A percentile compares a stretch with the other conserved stretches of the same genome.
These are phyloP conservation scores for Lumnitzera littorea DNA, from an alignment of 345 rosid genomes.

Conservation along the genomic window DNA sequence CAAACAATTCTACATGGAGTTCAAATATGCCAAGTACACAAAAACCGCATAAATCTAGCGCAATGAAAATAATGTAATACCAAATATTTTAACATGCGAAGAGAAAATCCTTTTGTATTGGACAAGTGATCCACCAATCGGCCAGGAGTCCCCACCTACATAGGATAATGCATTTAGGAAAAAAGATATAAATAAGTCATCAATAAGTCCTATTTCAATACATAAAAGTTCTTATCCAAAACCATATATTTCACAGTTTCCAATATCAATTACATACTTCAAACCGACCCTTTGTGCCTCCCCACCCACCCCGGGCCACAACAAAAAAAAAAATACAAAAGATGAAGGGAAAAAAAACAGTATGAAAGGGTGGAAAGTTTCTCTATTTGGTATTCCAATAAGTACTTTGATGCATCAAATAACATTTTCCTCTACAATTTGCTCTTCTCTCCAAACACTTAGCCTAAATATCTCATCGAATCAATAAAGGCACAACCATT, in stretches of 20 bases:
- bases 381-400: no score
- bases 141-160: conserved; percentile 92
- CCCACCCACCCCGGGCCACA: no score
- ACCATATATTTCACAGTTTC: neutral
- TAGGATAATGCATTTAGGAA: neutral
- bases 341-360: no score
- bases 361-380: no score
- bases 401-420: no score
- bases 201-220: conserved; percentile 3
- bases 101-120: conserved; percentile 88
- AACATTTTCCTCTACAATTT: no score
- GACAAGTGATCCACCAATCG: conserved; percentile 84
- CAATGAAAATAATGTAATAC: conserved; percentile 27
- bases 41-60: neutral
- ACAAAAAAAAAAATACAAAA: no score
- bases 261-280: no score
- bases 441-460: no score
- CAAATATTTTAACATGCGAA: conserved; percentile 68
- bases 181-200: conserved; percentile 2
- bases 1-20: neutral
- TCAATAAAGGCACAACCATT: no score
- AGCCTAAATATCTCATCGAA: no score
- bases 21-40: neutral
- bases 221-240: neutral
- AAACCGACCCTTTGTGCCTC: no score